Conservation (phyloP, 2,329 filamentous ascomycete species). For the Neodidymelliopsis sp. region DNA sequence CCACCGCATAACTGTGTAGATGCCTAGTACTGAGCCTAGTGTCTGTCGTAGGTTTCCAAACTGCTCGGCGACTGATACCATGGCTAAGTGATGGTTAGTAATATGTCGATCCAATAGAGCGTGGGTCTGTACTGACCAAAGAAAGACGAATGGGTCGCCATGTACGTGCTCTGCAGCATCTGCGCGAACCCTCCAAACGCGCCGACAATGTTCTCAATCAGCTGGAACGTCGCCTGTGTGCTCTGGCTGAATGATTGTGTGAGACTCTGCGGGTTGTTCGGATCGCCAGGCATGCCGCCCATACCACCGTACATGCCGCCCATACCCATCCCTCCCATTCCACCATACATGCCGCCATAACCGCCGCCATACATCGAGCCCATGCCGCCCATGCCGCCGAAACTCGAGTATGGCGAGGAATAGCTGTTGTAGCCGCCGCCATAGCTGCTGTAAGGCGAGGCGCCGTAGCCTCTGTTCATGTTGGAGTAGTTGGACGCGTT, state of each 20-base stretch:
- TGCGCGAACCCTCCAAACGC: conserved; percentile 98
- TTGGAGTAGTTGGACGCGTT: conserved; percentile 84
- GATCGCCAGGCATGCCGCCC: conserved; percentile 59
- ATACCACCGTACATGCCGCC: conserved; percentile 59
- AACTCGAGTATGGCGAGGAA: conserved; percentile 63
- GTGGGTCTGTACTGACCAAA: conserved; percentile 74
- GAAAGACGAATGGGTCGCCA: conserved; percentile 98
- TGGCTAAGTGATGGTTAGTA: conserved; percentile 62
- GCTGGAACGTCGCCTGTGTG: conserved; percentile 96
- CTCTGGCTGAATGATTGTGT: conserved; percentile 95
- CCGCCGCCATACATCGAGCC: conserved; percentile 42
- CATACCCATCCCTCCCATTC: conserved; percentile 47
- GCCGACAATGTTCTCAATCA: conserved; percentile 95
- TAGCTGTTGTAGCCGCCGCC: conserved; percentile 61
- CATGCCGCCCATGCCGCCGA: conserved; percentile 56
- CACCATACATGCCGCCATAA: conserved; percentile 58
- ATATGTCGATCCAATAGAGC: not conserved
- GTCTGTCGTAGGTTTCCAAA: conserved; percentile 93
- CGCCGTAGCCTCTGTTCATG: conserved; percentile 61
- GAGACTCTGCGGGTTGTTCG: conserved; percentile 90
- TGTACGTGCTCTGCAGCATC: conserved; percentile 99
- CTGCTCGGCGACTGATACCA: conserved; percentile 98
- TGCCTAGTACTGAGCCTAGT: conserved; percentile 89
- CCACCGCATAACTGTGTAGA: conserved; percentile 96
- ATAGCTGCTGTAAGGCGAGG: conserved; percentile 56